Conservation (phyloP, 108 stramenopile genomes). For the Phaeodactylum tricornutum region DNA sequence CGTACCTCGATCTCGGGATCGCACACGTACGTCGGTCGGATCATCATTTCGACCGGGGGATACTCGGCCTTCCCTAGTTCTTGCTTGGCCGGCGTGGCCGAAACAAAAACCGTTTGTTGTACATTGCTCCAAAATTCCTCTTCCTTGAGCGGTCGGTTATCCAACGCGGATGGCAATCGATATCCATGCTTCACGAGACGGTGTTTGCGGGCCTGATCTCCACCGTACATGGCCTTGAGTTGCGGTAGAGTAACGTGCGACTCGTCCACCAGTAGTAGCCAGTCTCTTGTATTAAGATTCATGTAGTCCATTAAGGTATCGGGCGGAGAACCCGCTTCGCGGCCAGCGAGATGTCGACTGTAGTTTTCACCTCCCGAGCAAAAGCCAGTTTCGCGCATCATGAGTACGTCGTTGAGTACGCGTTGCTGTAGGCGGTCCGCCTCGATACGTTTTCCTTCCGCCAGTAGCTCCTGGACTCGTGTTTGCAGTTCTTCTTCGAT, state of each 20-base stretch:
- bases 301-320: slow-evolving; percentile 65
- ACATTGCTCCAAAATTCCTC: slow-evolving; percentile 64
- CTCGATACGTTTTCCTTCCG: slow-evolving; percentile 27
- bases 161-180: slow-evolving; percentile 71
- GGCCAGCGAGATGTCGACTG: slow-evolving; percentile 49
- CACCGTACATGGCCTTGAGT: slow-evolving; percentile 59
- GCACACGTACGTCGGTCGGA: slow-evolving; percentile 65
- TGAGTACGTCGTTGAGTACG: slow-evolving; percentile 40
- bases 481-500: slow-evolving; percentile 50
- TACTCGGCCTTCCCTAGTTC: slow-evolving; percentile 16
- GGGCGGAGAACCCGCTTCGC: slow-evolving; percentile 43
- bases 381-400: slow-evolving; percentile 44
- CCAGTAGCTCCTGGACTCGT: slow-evolving; percentile 24
- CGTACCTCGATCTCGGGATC: slow-evolving; percentile 62
- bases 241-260: slow-evolving; percentile 70
- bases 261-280: slow-evolving; percentile 73
- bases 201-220: slow-evolving; percentile 53
- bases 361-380: slow-evolving; percentile 74
- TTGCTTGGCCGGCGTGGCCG: slow-evolving; percentile 54
- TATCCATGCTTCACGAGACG: slow-evolving; percentile 64
- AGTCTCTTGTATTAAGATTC: slow-evolving; percentile 20
- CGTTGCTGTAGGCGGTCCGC: slow-evolving; percentile 43
- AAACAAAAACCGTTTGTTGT: slow-evolving; percentile 50
- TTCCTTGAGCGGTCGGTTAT: slow-evolving; percentile 64
- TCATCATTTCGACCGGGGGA: slow-evolving; percentile 49